A percentile compares a stretch with the other conserved stretches of the same genome.
These are phyloP conservation scores for Lolium rigidum DNA, from an alignment of 176 grass and related monocot species.

Conservation along the genomic window DNA sequence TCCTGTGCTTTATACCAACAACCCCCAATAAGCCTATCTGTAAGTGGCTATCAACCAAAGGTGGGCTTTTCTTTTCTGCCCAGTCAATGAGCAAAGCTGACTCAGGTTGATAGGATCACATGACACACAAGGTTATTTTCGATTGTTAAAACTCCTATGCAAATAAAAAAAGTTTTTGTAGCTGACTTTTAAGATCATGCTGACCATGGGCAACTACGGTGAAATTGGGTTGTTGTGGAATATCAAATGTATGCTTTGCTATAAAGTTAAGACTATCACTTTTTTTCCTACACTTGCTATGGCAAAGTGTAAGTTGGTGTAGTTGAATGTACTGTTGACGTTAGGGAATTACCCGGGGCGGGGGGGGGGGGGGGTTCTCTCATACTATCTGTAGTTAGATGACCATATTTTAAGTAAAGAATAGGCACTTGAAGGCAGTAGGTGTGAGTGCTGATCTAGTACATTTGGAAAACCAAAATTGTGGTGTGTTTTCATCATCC, in stretches of 20 bases:
- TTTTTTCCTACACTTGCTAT: background rate
- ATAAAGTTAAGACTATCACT: background rate
- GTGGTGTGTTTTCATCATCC: background rate
- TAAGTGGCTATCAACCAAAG: background rate
- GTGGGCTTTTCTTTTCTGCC: background rate
- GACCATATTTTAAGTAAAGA: background rate
- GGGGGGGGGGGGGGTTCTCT: background rate
- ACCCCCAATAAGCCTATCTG: background rate
- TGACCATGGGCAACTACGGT: background rate
- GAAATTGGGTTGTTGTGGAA: background rate
- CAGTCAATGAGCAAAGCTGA: background rate
- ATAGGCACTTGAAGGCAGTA: background rate
- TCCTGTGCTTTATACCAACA: background rate
- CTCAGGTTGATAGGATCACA: background rate
- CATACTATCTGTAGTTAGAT: background rate
- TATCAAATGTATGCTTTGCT: background rate
- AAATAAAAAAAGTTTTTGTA: background rate
- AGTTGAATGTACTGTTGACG: background rate
- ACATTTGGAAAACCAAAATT: background rate
- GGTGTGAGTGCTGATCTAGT: background rate
- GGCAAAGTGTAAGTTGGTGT: background rate
- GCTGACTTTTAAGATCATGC: background rate
- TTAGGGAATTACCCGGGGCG: background rate
- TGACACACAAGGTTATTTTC: background rate
- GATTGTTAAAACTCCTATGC: background rate